Conservation (phyloP, 148 eudicot genomes). For the Camellia sinensis region DNA sequence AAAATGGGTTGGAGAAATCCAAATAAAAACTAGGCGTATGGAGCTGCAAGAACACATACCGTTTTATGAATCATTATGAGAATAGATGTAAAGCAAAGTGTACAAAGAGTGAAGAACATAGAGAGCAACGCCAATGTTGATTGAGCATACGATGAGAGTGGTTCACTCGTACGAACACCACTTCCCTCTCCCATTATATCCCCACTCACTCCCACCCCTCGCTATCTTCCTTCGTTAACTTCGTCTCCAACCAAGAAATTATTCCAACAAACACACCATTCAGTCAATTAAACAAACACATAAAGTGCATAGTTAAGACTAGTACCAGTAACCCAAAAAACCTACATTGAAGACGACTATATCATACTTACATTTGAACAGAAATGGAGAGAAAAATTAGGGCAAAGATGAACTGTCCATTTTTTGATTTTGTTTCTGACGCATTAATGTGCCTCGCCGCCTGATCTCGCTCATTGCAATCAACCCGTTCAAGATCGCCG, state of each 20-base stretch:
- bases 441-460: too few species aligned
- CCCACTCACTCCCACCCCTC: conserved; percentile 56
- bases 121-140: conserved; percentile 71
- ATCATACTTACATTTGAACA: too few species aligned
- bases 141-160: conserved; percentile 64
- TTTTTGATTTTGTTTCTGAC: too few species aligned
- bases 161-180: conserved; percentile 76
- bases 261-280: too few species aligned
- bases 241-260: conserved; percentile 50
- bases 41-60: conserved; percentile 27
- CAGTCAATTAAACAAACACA: too few species aligned
- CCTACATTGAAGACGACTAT: too few species aligned
- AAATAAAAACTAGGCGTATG: not conserved
- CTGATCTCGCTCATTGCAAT: too few species aligned
- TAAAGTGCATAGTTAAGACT: too few species aligned
- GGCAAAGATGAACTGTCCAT: too few species aligned
- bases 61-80: conserved; percentile 33
- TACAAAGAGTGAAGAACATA: conserved; percentile 69
- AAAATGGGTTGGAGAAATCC: not conserved
- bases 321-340: too few species aligned
- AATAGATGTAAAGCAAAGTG: conserved; percentile 56
- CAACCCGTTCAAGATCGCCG: too few species aligned
- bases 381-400: too few species aligned
- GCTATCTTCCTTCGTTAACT: conserved; percentile 45
- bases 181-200: conserved; percentile 38